Conservation (phyloP, 202 grass and related monocot species). For the Eragrostis tef region DNA sequence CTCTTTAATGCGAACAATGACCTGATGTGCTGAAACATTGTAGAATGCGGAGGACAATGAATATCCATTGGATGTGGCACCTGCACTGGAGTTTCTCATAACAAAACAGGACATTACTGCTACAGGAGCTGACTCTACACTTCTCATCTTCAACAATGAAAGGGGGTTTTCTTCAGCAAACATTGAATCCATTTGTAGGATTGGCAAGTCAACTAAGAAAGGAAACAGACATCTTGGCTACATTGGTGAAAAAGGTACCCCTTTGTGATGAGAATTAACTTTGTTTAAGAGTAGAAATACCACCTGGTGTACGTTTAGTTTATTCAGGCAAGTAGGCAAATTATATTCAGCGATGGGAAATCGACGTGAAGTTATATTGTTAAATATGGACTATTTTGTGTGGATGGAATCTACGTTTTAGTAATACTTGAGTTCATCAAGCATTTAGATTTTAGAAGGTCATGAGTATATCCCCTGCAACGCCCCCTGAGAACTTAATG, state of each 20-base stretch:
- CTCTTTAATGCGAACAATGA: background rate
- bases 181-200: constrained; percentile 68
- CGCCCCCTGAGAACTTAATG: too few relatives aligned
- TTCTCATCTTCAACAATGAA: constrained; percentile 78
- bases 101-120: constrained; percentile 57
- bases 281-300: background rate
- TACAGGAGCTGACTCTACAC: constrained; percentile 44
- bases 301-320: background rate
- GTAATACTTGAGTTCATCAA: too few relatives aligned
- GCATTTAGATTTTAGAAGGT: too few relatives aligned
- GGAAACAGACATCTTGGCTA: constrained; percentile 57
- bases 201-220: constrained; percentile 75
- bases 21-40: background rate
- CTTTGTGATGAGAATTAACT: background rate
- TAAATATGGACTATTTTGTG: background rate
- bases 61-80: constrained; percentile 51
- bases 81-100: constrained; percentile 63
- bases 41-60: constrained; percentile 82
- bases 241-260: constrained; percentile 77
- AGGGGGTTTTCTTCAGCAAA: constrained; percentile 58
- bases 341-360: too few relatives aligned
- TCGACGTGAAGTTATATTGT: too few relatives aligned
- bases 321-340: background rate
- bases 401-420: too few relatives aligned
- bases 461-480: too few relatives aligned